These are phyloP conservation scores for Colletotrichum lupini DNA, from an alignment of 2,329 filamentous ascomycete species.

Conservation along the genomic window DNA sequence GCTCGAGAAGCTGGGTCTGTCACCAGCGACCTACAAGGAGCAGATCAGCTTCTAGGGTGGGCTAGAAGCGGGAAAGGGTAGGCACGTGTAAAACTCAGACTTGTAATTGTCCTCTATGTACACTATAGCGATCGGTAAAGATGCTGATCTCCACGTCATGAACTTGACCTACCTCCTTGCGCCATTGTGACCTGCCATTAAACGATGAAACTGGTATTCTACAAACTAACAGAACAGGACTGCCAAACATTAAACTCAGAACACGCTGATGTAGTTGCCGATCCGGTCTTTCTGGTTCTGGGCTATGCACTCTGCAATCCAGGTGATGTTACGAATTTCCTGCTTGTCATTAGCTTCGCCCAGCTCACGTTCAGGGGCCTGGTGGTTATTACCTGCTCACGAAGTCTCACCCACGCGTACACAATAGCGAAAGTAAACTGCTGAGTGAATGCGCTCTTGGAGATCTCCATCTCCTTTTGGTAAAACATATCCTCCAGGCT, in stretches of 20 bases:
- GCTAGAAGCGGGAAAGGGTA: constrained; percentile 20
- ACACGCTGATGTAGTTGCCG: constrained; percentile 98
- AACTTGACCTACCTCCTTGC: constrained; percentile 38
- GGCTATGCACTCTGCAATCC: constrained; percentile 99
- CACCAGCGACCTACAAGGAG: constrained; percentile 88
- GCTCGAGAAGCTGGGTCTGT: constrained; percentile 85
- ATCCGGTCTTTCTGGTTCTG: constrained; percentile 99
- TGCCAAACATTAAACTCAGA: constrained; percentile 60
- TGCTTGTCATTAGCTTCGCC: constrained; percentile 57
- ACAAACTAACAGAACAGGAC: constrained; percentile 50
- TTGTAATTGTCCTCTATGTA: constrained; percentile 60
- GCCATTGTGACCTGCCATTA: constrained; percentile 48
- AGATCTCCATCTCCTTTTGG: constrained; percentile 99
- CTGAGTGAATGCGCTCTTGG: constrained; percentile 92
- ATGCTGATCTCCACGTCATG: constrained; percentile 37
- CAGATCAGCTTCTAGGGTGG: constrained; percentile 79
- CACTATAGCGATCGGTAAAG: constrained; percentile 50
- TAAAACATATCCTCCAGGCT: constrained; percentile 98
- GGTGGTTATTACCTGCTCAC: constrained; percentile 82
- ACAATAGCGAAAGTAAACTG: constrained; percentile 97
- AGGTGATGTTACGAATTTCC: constrained; percentile 99
- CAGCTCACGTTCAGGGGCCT: constrained; percentile 15
- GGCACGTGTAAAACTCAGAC: constrained; percentile 54
- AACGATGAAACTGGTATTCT: constrained; percentile 50
- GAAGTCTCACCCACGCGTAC: constrained; percentile 96